Percentiles rank a stretch among this genome's conserved stretches.
phyloP scores from a whole-genome alignment of 306 rosid genomes.

The Prosopis cineraria region DNA sequence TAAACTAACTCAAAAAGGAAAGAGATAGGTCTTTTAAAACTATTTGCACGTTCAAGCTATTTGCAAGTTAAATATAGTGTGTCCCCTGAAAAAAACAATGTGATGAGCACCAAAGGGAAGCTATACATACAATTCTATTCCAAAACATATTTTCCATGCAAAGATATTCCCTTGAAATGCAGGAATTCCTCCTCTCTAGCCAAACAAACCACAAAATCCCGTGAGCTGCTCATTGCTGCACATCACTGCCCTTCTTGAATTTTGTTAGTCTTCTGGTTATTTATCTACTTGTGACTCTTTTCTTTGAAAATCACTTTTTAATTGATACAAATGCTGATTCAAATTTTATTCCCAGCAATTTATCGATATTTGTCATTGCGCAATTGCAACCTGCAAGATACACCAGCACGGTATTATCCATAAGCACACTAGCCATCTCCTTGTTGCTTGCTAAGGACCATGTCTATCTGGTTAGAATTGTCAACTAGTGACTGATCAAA shows the following conservation, averaged over 20 bases:
- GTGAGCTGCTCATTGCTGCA: background rate
- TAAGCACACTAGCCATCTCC: conserved; percentile 40
- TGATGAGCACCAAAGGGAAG: background rate
- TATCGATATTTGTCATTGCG: conserved; percentile 3
- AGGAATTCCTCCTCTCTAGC: background rate
- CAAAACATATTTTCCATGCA: background rate
- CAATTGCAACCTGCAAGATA: conserved; percentile 34
- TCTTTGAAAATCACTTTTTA: background rate
- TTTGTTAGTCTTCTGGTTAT: background rate
- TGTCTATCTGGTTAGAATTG: background rate
- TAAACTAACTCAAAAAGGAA: background rate
- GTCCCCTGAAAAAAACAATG: background rate
- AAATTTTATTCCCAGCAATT: conserved; percentile 10
- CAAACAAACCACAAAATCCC: background rate
- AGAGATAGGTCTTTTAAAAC: background rate
- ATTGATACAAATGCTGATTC: background rate
- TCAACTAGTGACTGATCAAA: background rate
- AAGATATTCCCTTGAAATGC: conserved; percentile 6
- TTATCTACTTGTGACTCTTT: background rate
- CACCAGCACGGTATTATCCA: conserved; percentile 31
- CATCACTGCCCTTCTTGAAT: background rate
- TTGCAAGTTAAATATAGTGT: background rate
- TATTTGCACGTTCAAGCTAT: background rate
- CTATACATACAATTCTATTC: background rate
- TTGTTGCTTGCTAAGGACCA: conserved; percentile 5